Percentiles rank a stretch among this genome's conserved stretches.
These are phyloP conservation scores for Lepidium didymum DNA, from an alignment of 345 rosid genomes.

Conservation along the genomic window DNA sequence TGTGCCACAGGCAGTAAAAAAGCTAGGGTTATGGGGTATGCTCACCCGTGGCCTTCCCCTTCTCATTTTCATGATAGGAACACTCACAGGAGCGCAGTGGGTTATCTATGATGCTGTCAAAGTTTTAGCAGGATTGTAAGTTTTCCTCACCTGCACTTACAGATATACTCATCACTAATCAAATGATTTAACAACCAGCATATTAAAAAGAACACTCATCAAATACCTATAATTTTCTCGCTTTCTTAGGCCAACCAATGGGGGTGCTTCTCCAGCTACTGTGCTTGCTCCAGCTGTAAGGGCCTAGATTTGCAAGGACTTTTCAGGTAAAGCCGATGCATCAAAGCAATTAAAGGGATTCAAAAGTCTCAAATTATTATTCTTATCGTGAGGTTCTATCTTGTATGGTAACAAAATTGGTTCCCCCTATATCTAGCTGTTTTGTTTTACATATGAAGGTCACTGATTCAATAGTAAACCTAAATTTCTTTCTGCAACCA, in stretches of 20 bases:
- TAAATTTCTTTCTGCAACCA: neutral
- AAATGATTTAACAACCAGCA: neutral
- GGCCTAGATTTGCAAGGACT: neutral
- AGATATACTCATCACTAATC: neutral
- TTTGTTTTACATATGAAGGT: neutral
- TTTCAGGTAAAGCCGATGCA: neutral
- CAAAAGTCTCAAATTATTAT: neutral
- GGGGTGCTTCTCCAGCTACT: constrained; percentile 48
- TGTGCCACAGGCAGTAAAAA: constrained; percentile 62
- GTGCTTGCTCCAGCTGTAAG: constrained; percentile 17
- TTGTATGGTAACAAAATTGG: neutral
- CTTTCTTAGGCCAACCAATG: constrained; percentile 51
- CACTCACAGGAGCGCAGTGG: constrained; percentile 95
- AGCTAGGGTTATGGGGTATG: constrained; percentile 72
- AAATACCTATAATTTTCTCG: neutral
- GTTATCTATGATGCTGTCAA: constrained; percentile 86
- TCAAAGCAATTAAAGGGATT: neutral
- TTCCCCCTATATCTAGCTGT: neutral
- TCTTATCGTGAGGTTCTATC: neutral
- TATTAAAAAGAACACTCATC: neutral
- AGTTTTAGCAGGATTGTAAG: constrained; percentile 94
- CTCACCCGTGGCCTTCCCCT: constrained; percentile 91
- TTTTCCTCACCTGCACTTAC: neutral
- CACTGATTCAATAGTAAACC: neutral
- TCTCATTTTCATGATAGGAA: constrained; percentile 90